These are phyloP conservation scores for Annulohypoxylon stygium DNA, from an alignment of 495 filamentous ascomycete species.

Conservation along the genomic window DNA sequence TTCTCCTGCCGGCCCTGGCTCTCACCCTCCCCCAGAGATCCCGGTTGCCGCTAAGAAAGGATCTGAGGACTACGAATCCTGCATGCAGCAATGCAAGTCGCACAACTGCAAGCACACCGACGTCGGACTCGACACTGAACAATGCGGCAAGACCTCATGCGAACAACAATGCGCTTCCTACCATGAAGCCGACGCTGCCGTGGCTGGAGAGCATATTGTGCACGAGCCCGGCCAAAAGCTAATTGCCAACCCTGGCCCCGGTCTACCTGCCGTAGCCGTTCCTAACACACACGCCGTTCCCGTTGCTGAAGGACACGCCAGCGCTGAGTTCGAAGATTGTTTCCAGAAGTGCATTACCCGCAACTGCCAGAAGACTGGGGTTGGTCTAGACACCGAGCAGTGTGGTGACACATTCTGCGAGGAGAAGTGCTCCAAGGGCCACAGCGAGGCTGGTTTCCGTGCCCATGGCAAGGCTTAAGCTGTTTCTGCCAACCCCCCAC, in stretches of 20 bases:
- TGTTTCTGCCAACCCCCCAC: not conserved
- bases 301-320: not conserved
- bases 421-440: not conserved
- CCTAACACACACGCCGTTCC: not conserved
- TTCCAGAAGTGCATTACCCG: conserved; percentile 30
- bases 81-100: conserved; percentile 32
- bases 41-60: not conserved
- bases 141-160: conserved; percentile 36
- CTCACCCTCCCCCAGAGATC: not conserved
- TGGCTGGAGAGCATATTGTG: not conserved
- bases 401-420: conserved; percentile 34
- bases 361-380: conserved; percentile 35
- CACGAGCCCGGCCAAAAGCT: not conserved
- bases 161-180: not conserved
- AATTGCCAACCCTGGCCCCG: not conserved
- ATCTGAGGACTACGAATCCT: conserved; percentile 29
- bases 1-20: not conserved
- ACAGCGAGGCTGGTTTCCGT: not conserved
- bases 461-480: not conserved
- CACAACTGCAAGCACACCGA: conserved; percentile 37
- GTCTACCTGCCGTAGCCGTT: not conserved
- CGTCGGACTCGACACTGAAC: conserved; percentile 17
- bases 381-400: conserved; percentile 21
- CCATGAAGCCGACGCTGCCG: not conserved
- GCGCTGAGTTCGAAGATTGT: conserved; percentile 32